Base-by-base conservation (phyloP, 371 early-diverging fungal species). In the Funneliformis caledonium region DNA sequence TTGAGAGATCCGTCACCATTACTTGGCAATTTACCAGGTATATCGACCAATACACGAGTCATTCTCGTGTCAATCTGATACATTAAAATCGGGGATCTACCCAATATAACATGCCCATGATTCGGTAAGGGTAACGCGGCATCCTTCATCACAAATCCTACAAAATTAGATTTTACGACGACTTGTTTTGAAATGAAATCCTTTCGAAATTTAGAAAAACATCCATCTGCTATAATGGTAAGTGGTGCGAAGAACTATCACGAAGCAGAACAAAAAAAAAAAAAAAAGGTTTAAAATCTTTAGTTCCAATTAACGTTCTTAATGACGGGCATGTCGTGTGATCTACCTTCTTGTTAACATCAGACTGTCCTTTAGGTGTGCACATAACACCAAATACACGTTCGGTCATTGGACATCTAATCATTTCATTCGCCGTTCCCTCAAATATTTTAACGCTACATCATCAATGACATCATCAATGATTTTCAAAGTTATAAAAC, bases 141-240 rank as follows among this genome's bases (percentile, higher is more conserved):
- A 81, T 93, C 92, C 72, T 89, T 88, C 83, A 93, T 85, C 33
- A 92, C 74, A 47, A 91, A 91, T 1, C 96, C 97, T 43, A 94
- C 95, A 88, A 96, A 96, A 81, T 96, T 89, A 0, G 94, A 94
- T 64, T 87, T 88, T 19, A 88, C 88, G 4, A 85, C 75, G 45
- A 93, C 91, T 12, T 88, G 82, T 76, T 84, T 88, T 1, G 84
- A 72, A 26, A 90, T 89, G 64, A 89, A 89, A 45, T 93, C 89
- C 80, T 93, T 94, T 70, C 98, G 90, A 87, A 98, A 98, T 85
- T 95, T 97, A 78, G 97, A 97, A 80, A 96, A 95, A 81, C 96
- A 93, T 26, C 98, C 98, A 84, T 98, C 97, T 2, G 93, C 94
- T 26, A 97, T 92, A 70, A 97, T 84, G 0, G 95, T 95, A 31